These are phyloP conservation scores for Xylaria sp. DNA, from an alignment of 2,329 filamentous ascomycete genomes.

Conservation along the genomic window DNA sequence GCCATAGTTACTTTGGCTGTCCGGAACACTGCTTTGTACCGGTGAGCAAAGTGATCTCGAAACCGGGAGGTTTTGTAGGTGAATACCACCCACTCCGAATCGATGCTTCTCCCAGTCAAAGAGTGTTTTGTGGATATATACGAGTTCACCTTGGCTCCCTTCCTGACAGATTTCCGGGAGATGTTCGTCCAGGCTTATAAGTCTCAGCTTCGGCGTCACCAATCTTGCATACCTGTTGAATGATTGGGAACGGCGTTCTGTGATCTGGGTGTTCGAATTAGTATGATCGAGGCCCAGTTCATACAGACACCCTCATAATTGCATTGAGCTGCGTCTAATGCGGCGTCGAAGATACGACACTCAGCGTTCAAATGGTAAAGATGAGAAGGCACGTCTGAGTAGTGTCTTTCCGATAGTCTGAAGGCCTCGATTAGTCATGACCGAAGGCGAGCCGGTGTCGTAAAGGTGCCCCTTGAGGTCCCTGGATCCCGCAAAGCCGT, in stretches of 20 bases:
- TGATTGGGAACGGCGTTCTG: background rate
- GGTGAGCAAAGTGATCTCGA: constrained; percentile 1
- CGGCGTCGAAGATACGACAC: constrained; percentile 3
- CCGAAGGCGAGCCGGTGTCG: constrained; percentile 9
- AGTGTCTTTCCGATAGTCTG: constrained; percentile 6
- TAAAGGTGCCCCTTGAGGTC: background rate
- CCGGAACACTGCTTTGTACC: background rate
- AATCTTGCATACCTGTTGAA: constrained; percentile 12
- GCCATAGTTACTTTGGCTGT: background rate
- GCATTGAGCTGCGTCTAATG: constrained; percentile 1
- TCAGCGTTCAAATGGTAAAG: background rate
- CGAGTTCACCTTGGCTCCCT: background rate
- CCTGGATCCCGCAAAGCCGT: constrained; percentile 12
- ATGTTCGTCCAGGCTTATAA: background rate
- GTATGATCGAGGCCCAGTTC: constrained; percentile 6
- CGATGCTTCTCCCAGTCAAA: constrained; percentile 6
- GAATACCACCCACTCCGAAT: constrained; percentile 7
- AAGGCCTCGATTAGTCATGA: constrained; percentile 17
- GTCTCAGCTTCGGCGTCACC: constrained; percentile 2
- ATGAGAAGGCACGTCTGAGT: constrained; percentile 1
- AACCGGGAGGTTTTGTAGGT: constrained; percentile 21
- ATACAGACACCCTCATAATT: background rate
- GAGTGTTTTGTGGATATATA: constrained; percentile 17
- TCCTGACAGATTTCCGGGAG: background rate
- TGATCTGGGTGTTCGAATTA: constrained; percentile 4